Percentiles rank a stretch among this genome's conserved stretches.
These are phyloP conservation scores for Nitzschia sp. DNA, from an alignment of 108 stramenopile genomes.

Conservation along the genomic window DNA sequence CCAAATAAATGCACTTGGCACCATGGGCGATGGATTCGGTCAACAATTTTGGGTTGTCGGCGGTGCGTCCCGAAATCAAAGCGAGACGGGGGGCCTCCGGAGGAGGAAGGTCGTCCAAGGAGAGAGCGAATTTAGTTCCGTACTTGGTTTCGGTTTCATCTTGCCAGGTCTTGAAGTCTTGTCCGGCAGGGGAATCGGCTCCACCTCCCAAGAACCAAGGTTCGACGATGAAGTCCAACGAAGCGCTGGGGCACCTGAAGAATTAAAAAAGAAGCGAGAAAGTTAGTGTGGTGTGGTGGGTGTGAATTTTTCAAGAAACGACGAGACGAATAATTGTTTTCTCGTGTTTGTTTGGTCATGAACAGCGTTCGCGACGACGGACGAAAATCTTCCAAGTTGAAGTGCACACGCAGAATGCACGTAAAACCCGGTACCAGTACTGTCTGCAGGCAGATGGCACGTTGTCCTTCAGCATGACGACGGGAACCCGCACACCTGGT, in stretches of 20 bases:
- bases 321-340: neutral
- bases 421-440: neutral
- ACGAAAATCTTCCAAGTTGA: no score
- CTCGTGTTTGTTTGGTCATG: neutral
- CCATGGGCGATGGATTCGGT: slow-evolving; percentile 76
- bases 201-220: slow-evolving; percentile 89
- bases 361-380: no score
- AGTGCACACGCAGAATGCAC: neutral
- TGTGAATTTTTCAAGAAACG: no score
- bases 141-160: slow-evolving; percentile 49
- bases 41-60: slow-evolving; percentile 85
- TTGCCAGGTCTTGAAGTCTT: slow-evolving; percentile 74
- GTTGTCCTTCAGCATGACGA: no score
- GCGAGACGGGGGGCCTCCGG: slow-evolving; percentile 72
- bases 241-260: slow-evolving; percentile 78
- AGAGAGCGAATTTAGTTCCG: slow-evolving; percentile 57
- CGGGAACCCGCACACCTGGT: no score
- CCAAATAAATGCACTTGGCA: slow-evolving; percentile 79
- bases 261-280: no score
- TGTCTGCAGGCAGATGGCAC: no score
- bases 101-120: slow-evolving; percentile 68
- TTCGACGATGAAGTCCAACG: slow-evolving; percentile 80
- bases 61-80: slow-evolving; percentile 86
- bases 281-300: no score
- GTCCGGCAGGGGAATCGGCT: slow-evolving; percentile 61